Base-by-base conservation (phyloP, 306 rosid species). In the Cajanus cajan region DNA sequence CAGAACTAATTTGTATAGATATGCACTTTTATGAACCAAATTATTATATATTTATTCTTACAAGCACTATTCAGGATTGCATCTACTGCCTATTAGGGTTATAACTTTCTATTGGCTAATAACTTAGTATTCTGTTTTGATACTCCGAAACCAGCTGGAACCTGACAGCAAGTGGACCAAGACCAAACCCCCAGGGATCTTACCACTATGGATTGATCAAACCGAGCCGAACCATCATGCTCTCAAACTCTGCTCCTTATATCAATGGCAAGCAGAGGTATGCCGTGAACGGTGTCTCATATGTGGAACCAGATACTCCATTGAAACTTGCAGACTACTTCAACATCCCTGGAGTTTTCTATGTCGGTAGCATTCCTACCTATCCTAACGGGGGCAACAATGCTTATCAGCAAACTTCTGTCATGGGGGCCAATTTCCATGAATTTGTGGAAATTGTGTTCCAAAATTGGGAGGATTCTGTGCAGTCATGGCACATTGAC, bases 171-270 rank as follows among this genome's bases (percentile, higher is more conserved):
- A 95, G 98, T 65, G 98, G 98, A 28, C 98, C 98, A 18, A 91
- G 98, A 76, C 98, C 98, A 16, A 94, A 94, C 62, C 98, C 98
- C 21, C 98, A 94, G 84, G 98, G 98, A 48, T 94, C 98, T 14
- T 94, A 94, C 89, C 95, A 84, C 83, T 94, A 94, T 62, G 98
- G 98, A 47, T 28, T 89, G 90, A 91, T 95, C 83, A 86, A 86
- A 7, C 94, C 98, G 0, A 82, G 76, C 28, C 85, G 91, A 61
- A 95, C 98, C 28, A 92, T 95, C 78, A 67, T 90, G 91, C 91
- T 95, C 24, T 90, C 88, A 13, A 95, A 92, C 89, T 91, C 98
- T 51, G 94, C 92, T 67, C 94, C 98, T 14, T 64, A 58, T 51
- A 91, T 95, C 48, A 95, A 92, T 80, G 98, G 98, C 37, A 95